phyloP scores from a whole-genome alignment of 2,329 filamentous ascomycete species.

The Verticillium albo-atrum region DNA sequence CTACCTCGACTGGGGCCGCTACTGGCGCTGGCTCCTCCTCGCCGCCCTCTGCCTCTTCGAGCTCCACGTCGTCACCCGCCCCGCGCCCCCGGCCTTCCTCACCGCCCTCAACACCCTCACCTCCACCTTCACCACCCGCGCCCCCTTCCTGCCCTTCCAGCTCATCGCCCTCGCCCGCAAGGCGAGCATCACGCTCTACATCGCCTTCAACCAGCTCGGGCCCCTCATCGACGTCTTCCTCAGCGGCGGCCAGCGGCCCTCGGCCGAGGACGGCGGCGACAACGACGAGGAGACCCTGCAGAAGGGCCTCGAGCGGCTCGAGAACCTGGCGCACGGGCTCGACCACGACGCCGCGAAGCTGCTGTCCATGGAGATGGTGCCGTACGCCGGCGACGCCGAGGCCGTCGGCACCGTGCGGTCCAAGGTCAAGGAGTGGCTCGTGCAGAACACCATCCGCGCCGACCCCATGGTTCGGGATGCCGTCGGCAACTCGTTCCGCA shows the following conservation, averaged over 20 bases:
- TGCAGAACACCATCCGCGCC: conserved; percentile 76
- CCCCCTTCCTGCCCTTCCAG: conserved; percentile 80
- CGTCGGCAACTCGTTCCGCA: conserved; percentile 62
- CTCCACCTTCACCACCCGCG: conserved; percentile 34
- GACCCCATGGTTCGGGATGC: conserved; percentile 82
- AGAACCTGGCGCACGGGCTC: conserved; percentile 51
- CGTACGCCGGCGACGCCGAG: conserved; percentile 70
- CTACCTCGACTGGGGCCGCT: conserved; percentile 63
- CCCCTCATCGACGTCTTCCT: conserved; percentile 52
- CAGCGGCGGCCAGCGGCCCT: conserved; percentile 15
- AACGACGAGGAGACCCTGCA: conserved; percentile 46
- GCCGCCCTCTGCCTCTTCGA: conserved; percentile 51
- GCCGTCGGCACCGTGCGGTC: conserved; percentile 60
- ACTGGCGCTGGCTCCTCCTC: conserved; percentile 60
- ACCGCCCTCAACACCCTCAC: conserved; percentile 40
- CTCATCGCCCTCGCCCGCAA: conserved; percentile 71
- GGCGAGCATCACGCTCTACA: conserved; percentile 72
- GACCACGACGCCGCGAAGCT: conserved; percentile 68
- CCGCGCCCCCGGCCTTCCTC: conserved; percentile 40
- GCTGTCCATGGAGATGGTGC: conserved; percentile 73
- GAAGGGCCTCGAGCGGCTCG: conserved; percentile 64
- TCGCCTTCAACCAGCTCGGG: conserved; percentile 77
- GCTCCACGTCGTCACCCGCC: conserved; percentile 50
- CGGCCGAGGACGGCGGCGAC: conserved; percentile 17
- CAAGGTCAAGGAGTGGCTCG: conserved; percentile 79